These are phyloP conservation scores for Daedaleopsis nitida DNA, from an alignment of 768 basidiomycete genomes.

Conservation along the genomic window DNA sequence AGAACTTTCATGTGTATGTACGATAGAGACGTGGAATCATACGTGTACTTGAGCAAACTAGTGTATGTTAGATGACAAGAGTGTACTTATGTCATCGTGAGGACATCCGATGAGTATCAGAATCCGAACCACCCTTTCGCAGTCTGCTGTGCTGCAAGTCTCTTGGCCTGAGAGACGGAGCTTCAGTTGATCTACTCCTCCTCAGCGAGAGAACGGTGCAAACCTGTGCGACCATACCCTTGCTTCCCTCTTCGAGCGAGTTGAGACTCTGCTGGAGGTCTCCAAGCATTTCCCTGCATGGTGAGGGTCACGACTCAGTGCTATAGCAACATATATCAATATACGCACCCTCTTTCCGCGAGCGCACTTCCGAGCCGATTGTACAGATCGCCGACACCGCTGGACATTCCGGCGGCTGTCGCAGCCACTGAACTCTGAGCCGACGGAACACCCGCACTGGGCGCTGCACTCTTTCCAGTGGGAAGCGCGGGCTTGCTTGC, in stretches of 20 bases:
- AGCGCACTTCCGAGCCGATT: constrained; percentile 46
- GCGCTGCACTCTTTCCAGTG: constrained; percentile 1
- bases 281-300: constrained; percentile 59
- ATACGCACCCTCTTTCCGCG: constrained; percentile 61
- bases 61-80: background rate
- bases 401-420: constrained; percentile 24
- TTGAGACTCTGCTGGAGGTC: constrained; percentile 65
- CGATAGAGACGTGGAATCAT: background rate
- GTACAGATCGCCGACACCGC: constrained; percentile 31
- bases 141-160: constrained; percentile 60
- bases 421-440: constrained; percentile 16
- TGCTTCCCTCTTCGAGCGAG: constrained; percentile 65
- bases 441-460: constrained; percentile 13
- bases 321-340: background rate
- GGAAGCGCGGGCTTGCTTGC: constrained; percentile 23
- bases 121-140: constrained; percentile 70
- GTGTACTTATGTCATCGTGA: background rate
- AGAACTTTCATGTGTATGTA: background rate
- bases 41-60: too few species aligned
- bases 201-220: constrained; percentile 1
- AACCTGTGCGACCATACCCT: constrained; percentile 66
- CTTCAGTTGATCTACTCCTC: background rate
- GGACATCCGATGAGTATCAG: constrained; percentile 22
- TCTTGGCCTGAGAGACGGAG: constrained; percentile 51
- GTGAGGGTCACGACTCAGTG: background rate